Conservation (phyloP, 331 rosid species). For the Cydonia oblonga region DNA sequence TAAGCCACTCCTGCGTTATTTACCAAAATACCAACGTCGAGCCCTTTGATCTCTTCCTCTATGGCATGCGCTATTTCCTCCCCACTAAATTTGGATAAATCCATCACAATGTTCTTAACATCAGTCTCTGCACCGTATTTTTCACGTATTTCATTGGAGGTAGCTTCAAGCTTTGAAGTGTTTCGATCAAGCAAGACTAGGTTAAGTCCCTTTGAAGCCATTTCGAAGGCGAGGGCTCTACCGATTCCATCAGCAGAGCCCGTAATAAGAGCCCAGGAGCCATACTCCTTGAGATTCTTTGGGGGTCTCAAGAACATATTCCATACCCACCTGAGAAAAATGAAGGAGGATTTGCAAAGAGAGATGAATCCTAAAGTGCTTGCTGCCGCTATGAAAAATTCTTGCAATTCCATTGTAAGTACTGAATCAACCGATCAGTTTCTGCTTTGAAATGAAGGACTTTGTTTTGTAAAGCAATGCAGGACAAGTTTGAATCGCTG, state of each 20-base stretch:
- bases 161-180: slow-evolving; percentile 9
- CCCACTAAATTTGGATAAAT: slow-evolving; percentile 16
- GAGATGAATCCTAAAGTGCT: slow-evolving; percentile 14
- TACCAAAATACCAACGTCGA: slow-evolving; percentile 22
- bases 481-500: background rate
- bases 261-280: slow-evolving; percentile 16
- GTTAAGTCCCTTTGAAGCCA: slow-evolving; percentile 23
- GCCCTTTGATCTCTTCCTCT: slow-evolving; percentile 5
- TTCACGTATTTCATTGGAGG: background rate
- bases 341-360: background rate
- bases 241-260: slow-evolving; percentile 21
- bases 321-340: slow-evolving; percentile 6
- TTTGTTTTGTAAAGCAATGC: background rate
- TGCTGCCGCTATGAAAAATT: background rate
- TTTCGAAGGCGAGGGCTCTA: slow-evolving; percentile 19
- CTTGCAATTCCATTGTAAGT: background rate
- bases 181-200: slow-evolving; percentile 15
- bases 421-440: background rate
- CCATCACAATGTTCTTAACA: slow-evolving; percentile 2
- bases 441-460: background rate
- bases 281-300: slow-evolving; percentile 18
- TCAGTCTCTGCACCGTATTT: background rate
- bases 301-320: slow-evolving; percentile 19
- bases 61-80: slow-evolving; percentile 2
- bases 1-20: slow-evolving; percentile 21